Base-by-base conservation (phyloP, 331 rosid species). In the Acacia concinna region DNA sequence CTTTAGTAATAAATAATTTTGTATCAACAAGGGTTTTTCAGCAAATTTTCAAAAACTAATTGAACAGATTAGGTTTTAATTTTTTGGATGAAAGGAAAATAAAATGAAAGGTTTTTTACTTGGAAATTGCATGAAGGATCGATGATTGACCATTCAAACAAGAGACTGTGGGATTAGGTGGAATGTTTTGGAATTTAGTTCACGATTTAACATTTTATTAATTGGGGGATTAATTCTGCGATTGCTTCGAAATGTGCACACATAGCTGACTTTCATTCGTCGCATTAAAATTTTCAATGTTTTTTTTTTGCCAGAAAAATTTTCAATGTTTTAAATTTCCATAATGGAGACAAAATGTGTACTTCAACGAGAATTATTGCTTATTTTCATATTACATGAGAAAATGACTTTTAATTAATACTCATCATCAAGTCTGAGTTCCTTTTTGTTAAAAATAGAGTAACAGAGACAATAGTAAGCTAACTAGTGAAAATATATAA, bases 131-230 rank as follows among this genome's bases (percentile, higher is more conserved):
- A 74, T 1, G 51, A 21, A 35, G 38, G 68, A n/a, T 21, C 6
- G 6, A 4, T 15, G 1, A 73, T 21, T 38, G 78, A 56, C 65
- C 78, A 34, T 73, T 73, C 77, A 74, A 74, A 38, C 78, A 74
- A 25, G 62, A 66, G 63, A 23, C 69, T 59, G 56, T 38, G 20
- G 78, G 41, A 54, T 59, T 74, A 57, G 78, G 78, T 74, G 25
- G 28, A 12, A 32, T 6, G 18, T 40, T 74, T 38, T 38, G 78
- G 28, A 30, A 74, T 74, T 41, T 38, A 27, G 6, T 74, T 23
- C 23, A 38, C 25, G 54, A 74, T 74, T 74, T 57, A 59, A 25
- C 28, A 25, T 74, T 60, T 60, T 32, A 56, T 17, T 59, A 40
- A 25, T 6, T 8, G 7, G 28, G 54, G 27, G 40, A 37, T 25